These are phyloP conservation scores for Globisporangium orthogonon DNA, from an alignment of 352 stramenopile genomes.

Conservation along the genomic window DNA sequence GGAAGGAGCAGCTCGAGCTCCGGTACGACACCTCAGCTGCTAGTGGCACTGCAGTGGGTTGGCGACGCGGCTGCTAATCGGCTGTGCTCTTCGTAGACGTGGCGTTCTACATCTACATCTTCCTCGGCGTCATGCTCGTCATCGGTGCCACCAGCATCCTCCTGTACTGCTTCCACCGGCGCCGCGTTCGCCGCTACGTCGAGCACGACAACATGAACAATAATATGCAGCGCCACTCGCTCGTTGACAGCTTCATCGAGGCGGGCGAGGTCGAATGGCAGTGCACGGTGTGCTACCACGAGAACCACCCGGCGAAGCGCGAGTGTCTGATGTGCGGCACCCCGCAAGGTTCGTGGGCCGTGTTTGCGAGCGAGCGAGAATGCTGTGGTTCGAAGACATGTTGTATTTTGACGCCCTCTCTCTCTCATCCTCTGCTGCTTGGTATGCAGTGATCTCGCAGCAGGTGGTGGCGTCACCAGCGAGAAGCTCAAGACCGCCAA, in stretches of 20 bases:
- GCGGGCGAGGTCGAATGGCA: slow-evolving; percentile 73
- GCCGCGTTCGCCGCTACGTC: slow-evolving; percentile 43
- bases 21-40: neutral
- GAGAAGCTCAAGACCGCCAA: slow-evolving; percentile 11
- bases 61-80: too few relatives aligned
- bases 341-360: slow-evolving; percentile 35
- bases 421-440: neutral
- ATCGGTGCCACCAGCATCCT: slow-evolving; percentile 34
- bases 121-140: slow-evolving; percentile 50
- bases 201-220: slow-evolving; percentile 75
- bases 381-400: too few relatives aligned
- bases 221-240: slow-evolving; percentile 83
- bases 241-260: slow-evolving; percentile 74
- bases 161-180: slow-evolving; percentile 65
- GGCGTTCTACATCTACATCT: slow-evolving; percentile 70
- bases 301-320: slow-evolving; percentile 76
- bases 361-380: too few relatives aligned
- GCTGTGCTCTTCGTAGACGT: slow-evolving; percentile 15
- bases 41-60: too few relatives aligned
- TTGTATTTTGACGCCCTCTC: neutral
- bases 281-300: slow-evolving; percentile 79
- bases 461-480: slow-evolving; percentile 34
- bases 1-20: neutral
- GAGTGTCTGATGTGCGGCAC: slow-evolving; percentile 84
- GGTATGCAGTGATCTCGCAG: slow-evolving; percentile 56